Conservation (phyloP, 202 grass and related monocot genomes). For the Brachypodium distachyon region DNA sequence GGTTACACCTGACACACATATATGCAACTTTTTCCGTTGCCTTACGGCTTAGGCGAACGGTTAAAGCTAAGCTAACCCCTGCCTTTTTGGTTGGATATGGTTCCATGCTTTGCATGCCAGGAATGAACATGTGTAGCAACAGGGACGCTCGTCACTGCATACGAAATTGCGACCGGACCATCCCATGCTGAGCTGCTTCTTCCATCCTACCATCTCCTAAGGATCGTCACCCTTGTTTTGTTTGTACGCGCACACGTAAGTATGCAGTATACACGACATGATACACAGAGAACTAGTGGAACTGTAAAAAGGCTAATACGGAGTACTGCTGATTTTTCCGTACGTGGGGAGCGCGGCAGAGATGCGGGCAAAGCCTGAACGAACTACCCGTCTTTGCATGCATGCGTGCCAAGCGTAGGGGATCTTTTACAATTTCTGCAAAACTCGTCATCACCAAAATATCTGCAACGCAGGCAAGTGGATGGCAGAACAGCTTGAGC, state of each 20-base stretch:
- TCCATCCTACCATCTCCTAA: too few species aligned
- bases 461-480: background rate
- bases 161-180: too few species aligned
- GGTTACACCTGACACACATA: background rate
- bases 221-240: too few species aligned
- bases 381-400: background rate
- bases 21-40: constrained; percentile 13
- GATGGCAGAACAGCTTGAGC: background rate
- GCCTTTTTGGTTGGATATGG: background rate
- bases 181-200: background rate
- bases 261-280: too few species aligned
- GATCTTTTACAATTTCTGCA: too few species aligned
- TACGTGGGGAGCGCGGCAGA: too few species aligned
- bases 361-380: background rate
- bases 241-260: too few species aligned
- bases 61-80: background rate
- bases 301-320: too few species aligned
- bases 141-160: background rate
- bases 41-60: background rate
- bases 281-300: too few species aligned
- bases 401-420: background rate
- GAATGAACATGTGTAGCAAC: background rate
- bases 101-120: constrained; percentile 6
- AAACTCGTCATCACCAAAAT: background rate
- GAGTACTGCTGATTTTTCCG: too few species aligned